Evolutionary conservation across 257 asterid species (phyloP), one percentile per base, ranked within the genome.

Genomic region (Solanum peruvianum): DNA sequence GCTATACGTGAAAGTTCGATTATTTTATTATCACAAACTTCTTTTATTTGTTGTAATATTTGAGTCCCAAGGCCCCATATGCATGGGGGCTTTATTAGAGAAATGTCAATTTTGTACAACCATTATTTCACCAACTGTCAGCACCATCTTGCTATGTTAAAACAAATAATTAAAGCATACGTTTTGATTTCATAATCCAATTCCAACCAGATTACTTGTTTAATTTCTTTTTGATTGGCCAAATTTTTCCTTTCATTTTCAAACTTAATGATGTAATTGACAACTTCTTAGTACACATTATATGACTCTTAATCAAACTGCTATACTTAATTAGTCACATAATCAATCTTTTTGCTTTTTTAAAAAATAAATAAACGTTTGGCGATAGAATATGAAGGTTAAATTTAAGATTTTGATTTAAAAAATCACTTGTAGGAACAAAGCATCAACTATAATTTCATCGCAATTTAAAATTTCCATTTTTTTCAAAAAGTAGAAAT

Each of bases 131-230:
- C 41, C 62, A 44, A 78, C 35, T 7, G n/a, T 78, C 45, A 14
- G 35, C 73, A 66, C 2, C 72, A 66, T 25, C 35, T 66, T 1
- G 35, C 23, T 69, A 29, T 69, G 39, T 69, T 42, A n/a, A 76
- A 41, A 42, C 83, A n/a, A 76, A 69, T 29, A 29, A 69, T 29
- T 69, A 7, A 7, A 7, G 8, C 37, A 7, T 76, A 76, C 8
- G 14, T 77, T 64, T 62, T 84, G 15, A 16, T 39, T 9, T 16
- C 37, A 69, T 45, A 37, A n/a, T 66, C 90, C 90, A 77, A 33
- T 88, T 39, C 84, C 23, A 86, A 78, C 89, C 86, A 84, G 88
- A 89, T 86, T 41, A 87, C 60, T 85, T 77, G 8, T 25, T 91
- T 11, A 66, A 66, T 67, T 49, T 31, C 7, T 70, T 15, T 70